phyloP scores from a whole-genome alignment of 805 yeast genomes.

The Jamesozyma spencerorum region DNA sequence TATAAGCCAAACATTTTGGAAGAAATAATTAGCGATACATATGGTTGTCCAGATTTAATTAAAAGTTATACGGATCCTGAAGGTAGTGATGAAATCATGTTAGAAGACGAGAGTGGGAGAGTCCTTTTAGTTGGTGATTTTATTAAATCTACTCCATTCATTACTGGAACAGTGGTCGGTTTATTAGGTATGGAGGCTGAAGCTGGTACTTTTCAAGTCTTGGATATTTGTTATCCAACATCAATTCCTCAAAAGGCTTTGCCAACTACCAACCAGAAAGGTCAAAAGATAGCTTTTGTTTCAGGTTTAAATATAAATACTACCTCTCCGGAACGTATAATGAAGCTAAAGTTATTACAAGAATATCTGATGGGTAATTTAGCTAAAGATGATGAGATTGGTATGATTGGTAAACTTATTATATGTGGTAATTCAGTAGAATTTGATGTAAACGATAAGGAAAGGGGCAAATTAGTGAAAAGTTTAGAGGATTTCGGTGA shows the following conservation, averaged over 20 bases:
- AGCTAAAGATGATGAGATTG: conserved; percentile 31
- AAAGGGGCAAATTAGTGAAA: conserved; percentile 44
- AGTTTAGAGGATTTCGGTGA: conserved; percentile 51
- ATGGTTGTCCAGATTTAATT: conserved; percentile 35
- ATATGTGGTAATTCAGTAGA: conserved; percentile 67
- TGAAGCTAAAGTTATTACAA: conserved; percentile 47
- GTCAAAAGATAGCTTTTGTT: conserved; percentile 49
- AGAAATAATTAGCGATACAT: conserved; percentile 56
- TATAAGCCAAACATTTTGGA: conserved; percentile 76
- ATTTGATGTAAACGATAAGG: conserved; percentile 30
- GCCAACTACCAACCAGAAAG: conserved; percentile 4
- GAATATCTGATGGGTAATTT: conserved; percentile 69
- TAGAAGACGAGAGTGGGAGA: conserved; percentile 92
- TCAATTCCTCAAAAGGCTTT: conserved; percentile 45
- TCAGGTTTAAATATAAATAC: conserved; percentile 65
- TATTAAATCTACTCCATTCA: conserved; percentile 48
- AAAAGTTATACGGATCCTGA: conserved; percentile 46
- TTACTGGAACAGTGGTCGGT: conserved; percentile 86
- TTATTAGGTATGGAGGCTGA: conserved; percentile 76
- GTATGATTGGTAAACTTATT: conserved; percentile 41
- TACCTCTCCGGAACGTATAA: conserved; percentile 32
- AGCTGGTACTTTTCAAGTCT: conserved; percentile 75
- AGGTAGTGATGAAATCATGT: conserved; percentile 49
- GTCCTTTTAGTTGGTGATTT: conserved; percentile 59
- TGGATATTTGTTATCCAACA: conserved; percentile 69